phyloP scores from a whole-genome alignment of 345 rosid genomes.

The Eucalyptus marginata region DNA sequence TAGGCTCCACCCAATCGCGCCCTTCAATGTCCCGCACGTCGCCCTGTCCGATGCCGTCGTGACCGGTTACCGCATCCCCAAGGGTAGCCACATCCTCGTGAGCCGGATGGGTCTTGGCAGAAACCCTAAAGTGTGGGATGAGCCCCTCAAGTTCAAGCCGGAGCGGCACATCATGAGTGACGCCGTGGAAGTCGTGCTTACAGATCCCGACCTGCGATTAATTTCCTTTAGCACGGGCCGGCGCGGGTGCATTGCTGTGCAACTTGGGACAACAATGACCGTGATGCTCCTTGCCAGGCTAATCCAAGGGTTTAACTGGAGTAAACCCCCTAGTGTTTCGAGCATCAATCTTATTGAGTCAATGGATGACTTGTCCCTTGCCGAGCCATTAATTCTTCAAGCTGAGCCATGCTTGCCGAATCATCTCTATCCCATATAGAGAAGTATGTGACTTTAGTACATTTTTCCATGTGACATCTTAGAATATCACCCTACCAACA shows the following conservation, averaged over 20 bases:
- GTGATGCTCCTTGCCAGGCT: background rate
- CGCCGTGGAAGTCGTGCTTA: background rate
- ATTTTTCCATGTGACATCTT: background rate
- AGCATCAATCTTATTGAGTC: background rate
- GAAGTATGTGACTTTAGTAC: background rate
- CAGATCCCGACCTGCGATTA: background rate
- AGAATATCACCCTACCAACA: background rate
- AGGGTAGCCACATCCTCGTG: background rate
- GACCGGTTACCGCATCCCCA: background rate
- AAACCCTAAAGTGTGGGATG: background rate
- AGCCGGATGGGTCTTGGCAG: background rate
- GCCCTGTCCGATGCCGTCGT: background rate
- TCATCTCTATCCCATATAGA: background rate
- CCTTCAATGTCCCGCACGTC: background rate
- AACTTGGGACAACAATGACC: background rate
- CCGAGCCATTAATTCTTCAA: background rate
- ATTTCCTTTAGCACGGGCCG: background rate
- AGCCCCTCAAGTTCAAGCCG: background rate
- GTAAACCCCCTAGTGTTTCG: background rate
- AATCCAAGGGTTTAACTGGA: background rate
- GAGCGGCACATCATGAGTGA: background rate
- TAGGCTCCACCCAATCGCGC: background rate
- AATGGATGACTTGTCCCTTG: background rate
- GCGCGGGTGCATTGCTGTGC: background rate
- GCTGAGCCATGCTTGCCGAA: background rate